A percentile compares a stretch with the other conserved stretches of the same genome.
These are phyloP conservation scores for Tagetes patula DNA, from an alignment of 129 eudicot genomes.

Conservation along the genomic window DNA sequence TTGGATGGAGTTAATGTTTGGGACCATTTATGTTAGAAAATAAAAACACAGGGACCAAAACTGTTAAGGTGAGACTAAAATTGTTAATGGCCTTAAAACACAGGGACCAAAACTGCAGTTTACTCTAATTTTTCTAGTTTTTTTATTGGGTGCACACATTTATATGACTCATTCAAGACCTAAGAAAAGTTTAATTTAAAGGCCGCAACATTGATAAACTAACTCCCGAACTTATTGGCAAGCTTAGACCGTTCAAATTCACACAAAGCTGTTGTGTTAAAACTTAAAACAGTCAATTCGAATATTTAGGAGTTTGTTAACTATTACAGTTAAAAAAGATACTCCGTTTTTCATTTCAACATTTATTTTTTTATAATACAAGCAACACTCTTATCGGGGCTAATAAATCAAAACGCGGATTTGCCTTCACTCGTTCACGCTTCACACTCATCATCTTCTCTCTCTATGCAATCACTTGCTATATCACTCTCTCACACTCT, in stretches of 20 bases:
- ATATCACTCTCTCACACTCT: not conserved
- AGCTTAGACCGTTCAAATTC: not conserved
- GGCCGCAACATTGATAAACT: not conserved
- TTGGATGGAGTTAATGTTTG: no score
- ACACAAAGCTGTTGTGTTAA: not conserved
- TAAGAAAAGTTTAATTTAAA: not conserved
- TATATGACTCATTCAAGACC: not conserved
- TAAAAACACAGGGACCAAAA: no score
- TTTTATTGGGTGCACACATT: no score
- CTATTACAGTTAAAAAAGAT: not conserved
- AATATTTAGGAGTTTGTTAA: conserved; percentile 2
- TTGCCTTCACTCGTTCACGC: conserved; percentile 3
- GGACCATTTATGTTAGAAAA: no score
- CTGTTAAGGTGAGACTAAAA: no score
- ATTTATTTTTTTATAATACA: no score
- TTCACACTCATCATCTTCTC: not conserved
- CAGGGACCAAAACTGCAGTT: no score
- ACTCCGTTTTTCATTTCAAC: not conserved
- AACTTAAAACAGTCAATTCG: conserved; percentile 2
- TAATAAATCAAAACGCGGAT: not conserved
- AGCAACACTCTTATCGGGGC: no score
- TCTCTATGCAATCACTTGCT: conserved; percentile 25
- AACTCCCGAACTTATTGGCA: not conserved
- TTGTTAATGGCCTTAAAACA: no score
- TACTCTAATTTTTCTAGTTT: no score